Conservation (phyloP, 257 asterid species). For the Salvia miltiorrhiza region DNA sequence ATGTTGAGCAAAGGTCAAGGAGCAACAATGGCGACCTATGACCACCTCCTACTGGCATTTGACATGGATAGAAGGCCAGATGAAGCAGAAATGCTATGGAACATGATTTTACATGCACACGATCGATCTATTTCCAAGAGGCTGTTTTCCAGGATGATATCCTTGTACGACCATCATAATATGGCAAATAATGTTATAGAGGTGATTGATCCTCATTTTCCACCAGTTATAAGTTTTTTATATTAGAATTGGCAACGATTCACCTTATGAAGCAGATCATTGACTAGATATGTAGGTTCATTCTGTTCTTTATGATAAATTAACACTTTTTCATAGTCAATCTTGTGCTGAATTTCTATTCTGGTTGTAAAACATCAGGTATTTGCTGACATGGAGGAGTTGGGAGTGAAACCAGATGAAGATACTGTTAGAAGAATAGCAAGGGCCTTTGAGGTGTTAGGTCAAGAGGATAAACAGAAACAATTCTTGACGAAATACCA, state of each 20-base stretch:
- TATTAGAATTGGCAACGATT: neutral
- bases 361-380: constrained; percentile 39
- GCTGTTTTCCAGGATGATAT: constrained; percentile 82
- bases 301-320: no score
- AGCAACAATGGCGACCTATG: constrained; percentile 77
- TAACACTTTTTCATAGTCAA: no score
- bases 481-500: constrained; percentile 42
- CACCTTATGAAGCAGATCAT: neutral
- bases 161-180: constrained; percentile 75
- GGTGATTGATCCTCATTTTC: constrained; percentile 38
- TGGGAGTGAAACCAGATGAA: constrained; percentile 84
- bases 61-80: constrained; percentile 85
- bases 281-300: no score
- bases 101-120: constrained; percentile 65
- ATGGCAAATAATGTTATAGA: constrained; percentile 61
- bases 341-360: constrained; percentile 1
- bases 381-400: constrained; percentile 97
- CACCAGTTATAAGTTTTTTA: neutral
- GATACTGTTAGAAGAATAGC: constrained; percentile 68
- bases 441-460: constrained; percentile 58
- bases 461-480: constrained; percentile 51
- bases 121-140: constrained; percentile 75
- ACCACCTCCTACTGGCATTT: constrained; percentile 70
- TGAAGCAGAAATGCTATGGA: constrained; percentile 79
- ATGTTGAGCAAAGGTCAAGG: constrained; percentile 93